Conservation (phyloP, 2,329 filamentous ascomycete genomes). For the Endoconidiophora laricicola region DNA sequence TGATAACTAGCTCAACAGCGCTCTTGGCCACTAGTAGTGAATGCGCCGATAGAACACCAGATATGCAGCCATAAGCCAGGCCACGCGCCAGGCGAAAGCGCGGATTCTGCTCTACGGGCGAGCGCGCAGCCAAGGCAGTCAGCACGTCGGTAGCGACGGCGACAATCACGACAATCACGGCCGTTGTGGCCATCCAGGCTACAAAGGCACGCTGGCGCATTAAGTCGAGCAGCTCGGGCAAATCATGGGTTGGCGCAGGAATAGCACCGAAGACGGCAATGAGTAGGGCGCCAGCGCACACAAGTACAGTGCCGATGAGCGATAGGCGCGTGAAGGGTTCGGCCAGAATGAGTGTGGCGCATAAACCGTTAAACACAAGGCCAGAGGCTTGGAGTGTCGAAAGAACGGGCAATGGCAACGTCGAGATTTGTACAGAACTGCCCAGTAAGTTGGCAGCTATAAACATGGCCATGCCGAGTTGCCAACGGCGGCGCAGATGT, state of each 20-base stretch:
- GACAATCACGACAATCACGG: constrained; percentile 52
- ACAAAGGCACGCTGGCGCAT: constrained; percentile 62
- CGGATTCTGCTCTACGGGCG: constrained; percentile 35
- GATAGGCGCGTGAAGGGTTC: constrained; percentile 93
- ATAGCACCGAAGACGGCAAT: constrained; percentile 92
- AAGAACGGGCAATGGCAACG: constrained; percentile 78
- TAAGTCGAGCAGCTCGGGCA: constrained; percentile 64
- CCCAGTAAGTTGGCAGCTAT: constrained; percentile 85
- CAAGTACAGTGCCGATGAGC: constrained; percentile 74
- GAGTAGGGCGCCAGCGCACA: constrained; percentile 72
- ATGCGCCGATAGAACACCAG: constrained; percentile 86
- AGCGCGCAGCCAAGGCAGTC: constrained; percentile 28
- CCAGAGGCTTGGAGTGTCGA: constrained; percentile 92
- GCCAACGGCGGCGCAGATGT: constrained; percentile 83
- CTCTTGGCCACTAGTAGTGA: constrained; percentile 88
- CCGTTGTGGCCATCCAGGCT: constrained; percentile 74
- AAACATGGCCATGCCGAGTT: constrained; percentile 95
- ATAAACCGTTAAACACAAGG: constrained; percentile 95
- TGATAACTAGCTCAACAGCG: constrained; percentile 81
- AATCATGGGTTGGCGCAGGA: constrained; percentile 75
- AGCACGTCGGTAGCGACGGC: constrained; percentile 44
- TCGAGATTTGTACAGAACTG: constrained; percentile 94
- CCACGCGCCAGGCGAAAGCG: constrained; percentile 63
- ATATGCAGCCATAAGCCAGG: constrained; percentile 75
- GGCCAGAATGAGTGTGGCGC: constrained; percentile 78